Evolutionary conservation across 768 basidiomycete species (phyloP).

Genomic region (Pisolithus albus): DNA sequence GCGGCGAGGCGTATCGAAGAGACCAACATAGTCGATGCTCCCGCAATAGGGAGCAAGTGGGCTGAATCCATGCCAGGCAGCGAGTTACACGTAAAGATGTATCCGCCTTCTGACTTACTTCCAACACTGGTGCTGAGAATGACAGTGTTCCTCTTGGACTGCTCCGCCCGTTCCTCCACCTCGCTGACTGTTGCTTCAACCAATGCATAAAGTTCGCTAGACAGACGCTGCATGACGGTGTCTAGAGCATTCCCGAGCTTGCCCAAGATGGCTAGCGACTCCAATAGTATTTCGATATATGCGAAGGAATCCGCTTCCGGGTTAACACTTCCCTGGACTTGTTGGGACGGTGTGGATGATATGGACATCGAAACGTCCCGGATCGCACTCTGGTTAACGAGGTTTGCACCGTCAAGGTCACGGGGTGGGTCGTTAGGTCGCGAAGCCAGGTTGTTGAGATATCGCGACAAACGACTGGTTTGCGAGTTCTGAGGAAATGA

Average conservation of each 20-base stretch:
- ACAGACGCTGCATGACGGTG: slow-evolving; percentile 72
- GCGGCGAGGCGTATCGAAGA: slow-evolving; percentile 61
- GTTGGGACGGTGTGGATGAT: slow-evolving; percentile 14
- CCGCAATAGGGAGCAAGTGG: slow-evolving; percentile 20
- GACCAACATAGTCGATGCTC: slow-evolving; percentile 32
- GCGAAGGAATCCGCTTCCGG: slow-evolving; percentile 91
- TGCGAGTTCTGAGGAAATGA: slow-evolving; percentile 34
- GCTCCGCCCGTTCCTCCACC: slow-evolving; percentile 85
- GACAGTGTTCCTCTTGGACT: slow-evolving; percentile 48
- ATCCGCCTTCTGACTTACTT: slow-evolving; percentile 44
- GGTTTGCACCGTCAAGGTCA: slow-evolving; percentile 45
- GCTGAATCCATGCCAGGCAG: slow-evolving; percentile 14
- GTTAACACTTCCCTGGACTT: slow-evolving; percentile 37
- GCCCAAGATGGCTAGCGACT: slow-evolving; percentile 88
- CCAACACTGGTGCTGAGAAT: slow-evolving; percentile 30
- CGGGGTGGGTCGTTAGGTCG: slow-evolving; percentile 76
- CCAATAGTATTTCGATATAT: slow-evolving; percentile 88
- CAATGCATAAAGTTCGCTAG: slow-evolving; percentile 75
- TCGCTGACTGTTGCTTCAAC: slow-evolving; percentile 87
- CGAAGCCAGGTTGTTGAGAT: slow-evolving; percentile 55
- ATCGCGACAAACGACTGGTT: slow-evolving; percentile 52
- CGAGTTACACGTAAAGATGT: slow-evolving; percentile 36
- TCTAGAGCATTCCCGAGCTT: slow-evolving; percentile 83
- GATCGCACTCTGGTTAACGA: slow-evolving; percentile 15
- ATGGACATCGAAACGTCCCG: slow-evolving; percentile 13